Base-by-base conservation (phyloP, 106 monocot genomes). In the Posidonia australis region DNA sequence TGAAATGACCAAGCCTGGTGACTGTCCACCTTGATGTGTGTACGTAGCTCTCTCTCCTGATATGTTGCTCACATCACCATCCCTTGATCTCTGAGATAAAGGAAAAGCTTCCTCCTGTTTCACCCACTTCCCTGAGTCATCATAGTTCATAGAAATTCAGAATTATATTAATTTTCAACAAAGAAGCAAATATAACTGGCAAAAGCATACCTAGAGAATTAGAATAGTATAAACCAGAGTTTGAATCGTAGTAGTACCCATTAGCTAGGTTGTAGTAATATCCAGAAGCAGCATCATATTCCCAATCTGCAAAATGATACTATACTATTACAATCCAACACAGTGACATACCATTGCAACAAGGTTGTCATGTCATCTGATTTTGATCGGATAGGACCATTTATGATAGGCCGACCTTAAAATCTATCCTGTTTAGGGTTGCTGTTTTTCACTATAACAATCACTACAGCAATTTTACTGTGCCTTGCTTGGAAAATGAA, bases 201-300 rank as follows among this genome's bases (percentile, higher is more conserved):
- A 57, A 43, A 42, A 14, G 63, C 0, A 27, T 79, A 84, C 87
- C 92, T 76, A 85, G 36, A 30, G 71, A 54, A 72, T 57, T 67
- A 9, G 87, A 82, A 63, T 82, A 92, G 68, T 76, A 88, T 66
- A 88, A 69, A 63, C 68, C 70, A 36, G 92, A 80, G 26, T 71
- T 88, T 43, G 77, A 69, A 48, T 88, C 92, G 48, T 85, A 85
- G 64, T 85, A 76, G 54, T 74, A 80, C 30, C 92, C 87, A 62
- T 54, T 88, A 14, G 82, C 72, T 53, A 80, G 58, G 73, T 88
- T 80, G 75, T 72, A 85, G 49, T 87, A 88, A 66, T 85, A 88
- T 27, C 92, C 92, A 48, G 82, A 88, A 68, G 84, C 72, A 66
- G 82, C 75, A 77, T 88, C 88, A 72, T 75, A 76, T 58, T 85